These are phyloP conservation scores for Kwoniella sp. DNA, from an alignment of 768 basidiomycete genomes.

Conservation along the genomic window DNA sequence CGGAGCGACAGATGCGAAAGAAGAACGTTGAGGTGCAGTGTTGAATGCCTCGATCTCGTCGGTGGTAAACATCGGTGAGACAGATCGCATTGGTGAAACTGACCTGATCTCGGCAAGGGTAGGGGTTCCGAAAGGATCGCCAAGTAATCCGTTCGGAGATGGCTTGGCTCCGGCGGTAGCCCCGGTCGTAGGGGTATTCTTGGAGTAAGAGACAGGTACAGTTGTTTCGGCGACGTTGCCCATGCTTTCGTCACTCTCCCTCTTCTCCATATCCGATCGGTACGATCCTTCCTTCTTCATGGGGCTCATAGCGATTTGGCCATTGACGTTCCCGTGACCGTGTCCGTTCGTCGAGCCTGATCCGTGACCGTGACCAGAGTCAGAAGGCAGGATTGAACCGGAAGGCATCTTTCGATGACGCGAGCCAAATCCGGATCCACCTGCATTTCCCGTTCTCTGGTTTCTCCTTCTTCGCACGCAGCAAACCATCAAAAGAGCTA, in stretches of 20 bases:
- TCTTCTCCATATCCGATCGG: constrained; percentile 14
- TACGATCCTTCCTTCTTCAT: constrained; percentile 2
- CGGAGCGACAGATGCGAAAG: neutral
- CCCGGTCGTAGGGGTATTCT: neutral
- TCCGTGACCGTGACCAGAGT: constrained; percentile 4
- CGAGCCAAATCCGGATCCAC: neutral
- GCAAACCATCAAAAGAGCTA: constrained; percentile 16
- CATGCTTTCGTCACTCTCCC: neutral
- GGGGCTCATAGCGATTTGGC: constrained; percentile 11
- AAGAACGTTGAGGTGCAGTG: neutral
- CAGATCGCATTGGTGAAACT: neutral
- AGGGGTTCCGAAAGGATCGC: constrained; percentile 17
- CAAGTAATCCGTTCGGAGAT: neutral
- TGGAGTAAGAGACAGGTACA: neutral
- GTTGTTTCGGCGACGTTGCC: neutral
- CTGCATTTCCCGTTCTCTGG: neutral
- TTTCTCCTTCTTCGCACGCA: constrained; percentile 17
- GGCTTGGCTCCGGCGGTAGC: neutral
- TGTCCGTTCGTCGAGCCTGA: neutral
- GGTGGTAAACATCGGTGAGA: constrained; percentile 11
- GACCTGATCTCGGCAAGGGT: constrained; percentile 7
- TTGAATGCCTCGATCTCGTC: constrained; percentile 8
- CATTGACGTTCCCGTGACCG: neutral
- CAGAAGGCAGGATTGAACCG: constrained; percentile 1
- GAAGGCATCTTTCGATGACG: constrained; percentile 20